phyloP scores from a whole-genome alignment of 176 grass and related monocot genomes.

The Aegilops sharonensis region DNA sequence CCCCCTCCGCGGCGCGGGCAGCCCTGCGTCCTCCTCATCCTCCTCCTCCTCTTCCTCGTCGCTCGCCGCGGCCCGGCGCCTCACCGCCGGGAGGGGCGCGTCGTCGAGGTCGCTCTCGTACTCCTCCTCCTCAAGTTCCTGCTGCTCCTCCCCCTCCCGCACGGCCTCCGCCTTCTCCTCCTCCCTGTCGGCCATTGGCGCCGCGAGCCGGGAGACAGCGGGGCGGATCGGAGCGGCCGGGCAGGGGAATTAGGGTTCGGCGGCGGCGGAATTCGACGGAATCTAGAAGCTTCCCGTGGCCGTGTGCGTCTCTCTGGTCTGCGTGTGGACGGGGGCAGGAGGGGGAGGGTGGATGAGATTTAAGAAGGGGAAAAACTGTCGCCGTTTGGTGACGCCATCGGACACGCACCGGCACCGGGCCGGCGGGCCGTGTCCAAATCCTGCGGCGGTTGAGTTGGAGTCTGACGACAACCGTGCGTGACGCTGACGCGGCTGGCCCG shows the following conservation, averaged over 20 bases:
- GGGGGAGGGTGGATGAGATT: slow-evolving; percentile 19
- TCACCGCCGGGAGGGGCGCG: slow-evolving; percentile 54
- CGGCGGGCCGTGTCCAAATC: background rate
- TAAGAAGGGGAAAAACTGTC: background rate
- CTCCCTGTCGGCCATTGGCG: slow-evolving; percentile 48
- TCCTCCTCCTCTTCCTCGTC: slow-evolving; percentile 70
- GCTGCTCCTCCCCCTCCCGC: slow-evolving; percentile 14
- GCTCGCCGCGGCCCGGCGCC: slow-evolving; percentile 77
- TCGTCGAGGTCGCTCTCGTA: slow-evolving; percentile 98
- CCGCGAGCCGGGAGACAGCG: slow-evolving; percentile 18
- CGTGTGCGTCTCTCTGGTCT: background rate
- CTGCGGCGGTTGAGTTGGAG: background rate
- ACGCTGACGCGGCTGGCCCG: background rate
- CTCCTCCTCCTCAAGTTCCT: slow-evolving; percentile 32
- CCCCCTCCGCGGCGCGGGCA: background rate
- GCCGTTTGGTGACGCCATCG: background rate
- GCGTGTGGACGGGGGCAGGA: background rate
- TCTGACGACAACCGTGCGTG: background rate
- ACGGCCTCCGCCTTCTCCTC: slow-evolving; percentile 9
- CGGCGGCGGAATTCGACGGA: slow-evolving; percentile 14
- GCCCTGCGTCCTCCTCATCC: background rate
- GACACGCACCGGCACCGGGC: background rate
- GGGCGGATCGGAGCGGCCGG: background rate
- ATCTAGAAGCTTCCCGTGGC: slow-evolving; percentile 35
- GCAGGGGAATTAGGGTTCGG: slow-evolving; percentile 25